Percentiles rank a stretch among this genome's conserved stretches.
These are phyloP conservation scores for Dryas drummondii DNA, from an alignment of 306 rosid genomes.

Conservation along the genomic window DNA sequence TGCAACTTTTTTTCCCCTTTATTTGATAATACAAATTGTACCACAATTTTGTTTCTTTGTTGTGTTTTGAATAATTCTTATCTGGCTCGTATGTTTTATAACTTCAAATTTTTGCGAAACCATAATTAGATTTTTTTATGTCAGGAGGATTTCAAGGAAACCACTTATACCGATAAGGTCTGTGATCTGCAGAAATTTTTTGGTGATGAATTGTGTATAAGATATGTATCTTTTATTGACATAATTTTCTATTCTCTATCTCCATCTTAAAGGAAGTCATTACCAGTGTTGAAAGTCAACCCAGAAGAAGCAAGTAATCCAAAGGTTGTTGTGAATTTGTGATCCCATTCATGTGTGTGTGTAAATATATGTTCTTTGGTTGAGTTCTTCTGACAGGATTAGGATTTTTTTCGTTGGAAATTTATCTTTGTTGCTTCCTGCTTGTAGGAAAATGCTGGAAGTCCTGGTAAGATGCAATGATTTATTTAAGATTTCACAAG, in stretches of 20 bases:
- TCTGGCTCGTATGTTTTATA: slow-evolving; percentile 7
- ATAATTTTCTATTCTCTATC: slow-evolving; percentile 17
- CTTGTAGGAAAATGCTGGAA: slow-evolving; percentile 57
- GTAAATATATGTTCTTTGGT: background rate
- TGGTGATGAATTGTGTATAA: slow-evolving; percentile 23
- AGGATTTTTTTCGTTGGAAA: slow-evolving; percentile 16
- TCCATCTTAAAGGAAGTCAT: slow-evolving; percentile 62
- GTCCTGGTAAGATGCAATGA: slow-evolving; percentile 45
- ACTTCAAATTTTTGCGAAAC: background rate
- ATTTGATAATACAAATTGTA: background rate
- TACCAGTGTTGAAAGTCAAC: slow-evolving; percentile 56
- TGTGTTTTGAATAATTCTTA: slow-evolving; percentile 4
- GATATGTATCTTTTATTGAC: slow-evolving; percentile 24
- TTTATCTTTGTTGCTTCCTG: slow-evolving; percentile 17
- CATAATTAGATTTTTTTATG: slow-evolving; percentile 12
- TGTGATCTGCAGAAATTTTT: slow-evolving; percentile 9
- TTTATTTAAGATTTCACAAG: slow-evolving; percentile 17
- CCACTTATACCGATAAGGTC: slow-evolving; percentile 55
- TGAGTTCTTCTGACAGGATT: background rate
- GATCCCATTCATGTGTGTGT: slow-evolving; percentile 1
- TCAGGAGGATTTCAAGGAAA: slow-evolving; percentile 53
- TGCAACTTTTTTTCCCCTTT: slow-evolving; percentile 21
- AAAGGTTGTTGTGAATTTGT: slow-evolving; percentile 44
- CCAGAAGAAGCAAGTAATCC: slow-evolving; percentile 36
- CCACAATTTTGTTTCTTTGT: background rate